These are phyloP conservation scores for Solanum ossicruentum DNA, from an alignment of 257 asterid genomes.

Conservation along the genomic window DNA sequence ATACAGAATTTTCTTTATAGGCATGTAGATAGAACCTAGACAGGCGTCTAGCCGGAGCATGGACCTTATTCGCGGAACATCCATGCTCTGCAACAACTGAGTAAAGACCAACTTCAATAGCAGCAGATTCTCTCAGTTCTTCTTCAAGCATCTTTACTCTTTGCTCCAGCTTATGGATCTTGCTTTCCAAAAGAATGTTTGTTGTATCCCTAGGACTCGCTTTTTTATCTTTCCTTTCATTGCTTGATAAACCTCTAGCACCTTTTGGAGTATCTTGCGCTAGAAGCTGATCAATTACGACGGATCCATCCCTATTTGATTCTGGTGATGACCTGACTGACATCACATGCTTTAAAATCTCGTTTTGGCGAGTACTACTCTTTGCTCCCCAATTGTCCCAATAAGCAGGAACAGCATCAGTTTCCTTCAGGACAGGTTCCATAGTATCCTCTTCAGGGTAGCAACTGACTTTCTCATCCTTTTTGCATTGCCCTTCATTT, in stretches of 20 bases:
- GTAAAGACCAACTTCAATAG: slow-evolving; percentile 68
- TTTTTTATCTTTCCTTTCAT: slow-evolving; percentile 27
- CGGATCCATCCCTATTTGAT: slow-evolving; percentile 32
- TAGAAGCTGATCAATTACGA: slow-evolving; percentile 15
- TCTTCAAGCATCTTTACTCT: slow-evolving; percentile 63
- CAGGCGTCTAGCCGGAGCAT: slow-evolving; percentile 82
- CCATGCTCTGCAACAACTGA: slow-evolving; percentile 79
- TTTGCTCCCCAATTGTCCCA: slow-evolving; percentile 8
- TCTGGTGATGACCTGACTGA: slow-evolving; percentile 50
- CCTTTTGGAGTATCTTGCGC: slow-evolving; percentile 10
- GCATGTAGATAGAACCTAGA: slow-evolving; percentile 72
- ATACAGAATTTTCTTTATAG: slow-evolving; percentile 35
- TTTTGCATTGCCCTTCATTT: slow-evolving; percentile 16
- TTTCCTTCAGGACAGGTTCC: slow-evolving; percentile 6
- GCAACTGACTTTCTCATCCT: slow-evolving; percentile 13
- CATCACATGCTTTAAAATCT: slow-evolving; percentile 28
- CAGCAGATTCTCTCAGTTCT: slow-evolving; percentile 77
- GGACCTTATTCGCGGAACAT: slow-evolving; percentile 60
- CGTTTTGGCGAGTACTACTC: slow-evolving; percentile 17
- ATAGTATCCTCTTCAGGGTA: slow-evolving; percentile 3
- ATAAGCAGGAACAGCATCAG: slow-evolving; percentile 11
- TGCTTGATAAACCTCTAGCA: slow-evolving; percentile 6
- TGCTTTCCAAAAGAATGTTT: slow-evolving; percentile 33
- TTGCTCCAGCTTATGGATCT: slow-evolving; percentile 35
- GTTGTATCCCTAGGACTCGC: slow-evolving; percentile 31